A percentile compares a stretch with the other conserved stretches of the same genome.
phyloP scores from a whole-genome alignment of 106 monocot species.

The Dendrobium chrysotoxum region DNA sequence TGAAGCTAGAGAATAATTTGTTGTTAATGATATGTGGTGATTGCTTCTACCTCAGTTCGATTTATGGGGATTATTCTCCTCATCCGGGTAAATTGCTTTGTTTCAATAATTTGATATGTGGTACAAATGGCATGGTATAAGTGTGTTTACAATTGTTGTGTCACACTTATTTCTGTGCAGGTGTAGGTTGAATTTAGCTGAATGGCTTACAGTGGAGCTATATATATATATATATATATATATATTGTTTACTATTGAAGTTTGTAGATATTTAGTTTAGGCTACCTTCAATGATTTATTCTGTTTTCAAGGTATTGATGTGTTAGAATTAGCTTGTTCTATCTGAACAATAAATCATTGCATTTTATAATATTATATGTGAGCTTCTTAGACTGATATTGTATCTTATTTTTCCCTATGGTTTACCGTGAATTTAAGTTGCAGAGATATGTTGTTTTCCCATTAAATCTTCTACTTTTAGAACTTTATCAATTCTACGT shows the following conservation, averaged over 20 bases:
- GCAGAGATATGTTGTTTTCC: not conserved
- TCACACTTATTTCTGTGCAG: not conserved
- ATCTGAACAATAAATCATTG: conserved; percentile 1
- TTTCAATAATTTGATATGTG: not conserved
- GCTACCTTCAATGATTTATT: not conserved
- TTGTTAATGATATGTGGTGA: not conserved
- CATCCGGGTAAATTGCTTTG: not conserved
- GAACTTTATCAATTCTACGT: not conserved
- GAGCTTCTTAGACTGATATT: not conserved
- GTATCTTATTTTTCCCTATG: not conserved
- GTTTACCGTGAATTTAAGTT: not conserved
- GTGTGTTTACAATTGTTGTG: not conserved
- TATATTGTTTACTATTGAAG: conserved; percentile 4
- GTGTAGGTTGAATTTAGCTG: not conserved
- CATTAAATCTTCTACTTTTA: not conserved
- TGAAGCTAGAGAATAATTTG: not conserved
- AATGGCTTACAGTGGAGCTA: not conserved
- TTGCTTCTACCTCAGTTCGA: not conserved
- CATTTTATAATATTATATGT: conserved; percentile 1
- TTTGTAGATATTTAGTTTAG: conserved; percentile 2
- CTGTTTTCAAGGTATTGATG: not conserved
- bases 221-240: not conserved
- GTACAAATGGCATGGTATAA: not conserved
- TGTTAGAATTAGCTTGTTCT: conserved; percentile 4
- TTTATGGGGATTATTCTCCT: no score